Conservation (phyloP, 768 basidiomycete species). For the Pseudohyphozyma bogoriensis region DNA sequence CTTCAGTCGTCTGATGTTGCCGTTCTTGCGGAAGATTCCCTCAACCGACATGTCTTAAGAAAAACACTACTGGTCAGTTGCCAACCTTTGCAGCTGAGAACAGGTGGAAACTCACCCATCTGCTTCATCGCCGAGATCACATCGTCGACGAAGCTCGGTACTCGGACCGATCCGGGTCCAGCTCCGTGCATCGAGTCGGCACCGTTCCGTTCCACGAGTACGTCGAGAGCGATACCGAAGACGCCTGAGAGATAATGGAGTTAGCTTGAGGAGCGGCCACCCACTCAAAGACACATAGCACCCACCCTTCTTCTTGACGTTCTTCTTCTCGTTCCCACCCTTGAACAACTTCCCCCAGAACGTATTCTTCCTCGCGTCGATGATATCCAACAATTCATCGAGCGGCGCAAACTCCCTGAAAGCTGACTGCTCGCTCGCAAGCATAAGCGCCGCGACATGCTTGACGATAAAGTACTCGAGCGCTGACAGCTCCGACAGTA, state of each 20-base stretch:
- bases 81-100: conserved; percentile 4
- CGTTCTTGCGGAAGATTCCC: conserved; percentile 96
- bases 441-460: conserved; percentile 71
- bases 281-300: not conserved
- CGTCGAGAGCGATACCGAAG: conserved; percentile 84
- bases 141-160: conserved; percentile 97
- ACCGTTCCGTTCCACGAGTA: conserved; percentile 85
- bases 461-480: conserved; percentile 84
- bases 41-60: conserved; percentile 90
- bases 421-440: conserved; percentile 55
- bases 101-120: conserved; percentile 64
- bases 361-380: conserved; percentile 82
- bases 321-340: conserved; percentile 66
- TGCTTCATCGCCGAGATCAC: conserved; percentile 97
- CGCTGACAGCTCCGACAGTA: conserved; percentile 70
- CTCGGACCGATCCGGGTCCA: conserved; percentile 67
- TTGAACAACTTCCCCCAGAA: conserved; percentile 98
- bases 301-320: conserved; percentile 55
- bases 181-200: conserved; percentile 90
- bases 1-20: conserved; percentile 86
- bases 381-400: conserved; percentile 85
- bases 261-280: not conserved
- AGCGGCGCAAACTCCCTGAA: conserved; percentile 53
- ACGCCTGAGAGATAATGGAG: conserved; percentile 71
- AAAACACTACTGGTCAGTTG: conserved; percentile 1